Evolutionary conservation across 2,329 filamentous ascomycete genomes (phyloP), one percentile per base, ranked within the genome.

Genomic region (Lecanicillium sp.): DNA sequence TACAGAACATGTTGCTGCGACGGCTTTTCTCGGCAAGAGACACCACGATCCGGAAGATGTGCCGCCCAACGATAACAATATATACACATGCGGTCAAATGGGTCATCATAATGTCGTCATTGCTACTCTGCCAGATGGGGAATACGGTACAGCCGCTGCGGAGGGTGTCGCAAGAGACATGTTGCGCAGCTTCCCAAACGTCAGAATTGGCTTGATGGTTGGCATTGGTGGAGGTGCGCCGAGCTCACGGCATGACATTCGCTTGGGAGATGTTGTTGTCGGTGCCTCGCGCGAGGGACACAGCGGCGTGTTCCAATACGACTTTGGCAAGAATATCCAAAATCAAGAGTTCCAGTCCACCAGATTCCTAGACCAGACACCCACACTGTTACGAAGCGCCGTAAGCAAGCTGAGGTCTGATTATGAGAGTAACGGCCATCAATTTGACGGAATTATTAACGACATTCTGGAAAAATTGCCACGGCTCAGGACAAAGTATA

Each of bases 31-130:
- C 15, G 29, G 29, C 10, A 17, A 18, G 7, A 10, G 15, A 14
- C 25, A 14, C 13, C 17, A 14, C 20, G 11, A 15, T 33, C 25
- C 13, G 32, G 17, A 10, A 32, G 4, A 17, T 17, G 15, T 48
- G 53, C 22, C 52, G 15, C 6, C 3, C 15, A 45, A 2, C 46
- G n/a, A 56, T 36, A 45, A 43, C 27, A 56, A 55, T 27, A 19
- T n/a, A 6, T 56, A 59, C 34, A 49, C 41, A 4, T 29, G 52
- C 4, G 49, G 51, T 13, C 35, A 38, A 10, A 49, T 60, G 28
- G 48, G 49, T 5, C 32, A 39, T 4, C 53, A 59, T 35, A 53
- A 52, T 33, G 52, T 59, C 13, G 50, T 55, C 4, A 43, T 58
- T n/a, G 50, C 49, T 3, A 40, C 41, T 27, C 35, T 58, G 7